Evolutionary conservation across 768 basidiomycete species (phyloP).

Genomic region (Hysterangium stoloniferum): DNA sequence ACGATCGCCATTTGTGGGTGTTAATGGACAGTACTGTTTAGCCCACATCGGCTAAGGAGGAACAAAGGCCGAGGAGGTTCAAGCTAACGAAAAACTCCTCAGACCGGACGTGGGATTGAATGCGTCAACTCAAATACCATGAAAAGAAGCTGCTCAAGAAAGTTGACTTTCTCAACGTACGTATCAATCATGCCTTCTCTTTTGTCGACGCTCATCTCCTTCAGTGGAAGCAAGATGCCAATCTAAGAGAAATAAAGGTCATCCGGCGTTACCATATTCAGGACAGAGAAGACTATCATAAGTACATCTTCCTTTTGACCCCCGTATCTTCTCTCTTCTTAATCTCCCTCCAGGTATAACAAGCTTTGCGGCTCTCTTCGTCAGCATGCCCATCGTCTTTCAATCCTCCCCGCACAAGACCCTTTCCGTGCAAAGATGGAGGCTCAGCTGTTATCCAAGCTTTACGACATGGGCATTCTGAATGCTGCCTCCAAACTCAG

Average conservation of each 20-base stretch:
- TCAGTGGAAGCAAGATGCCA: slow-evolving; percentile 96
- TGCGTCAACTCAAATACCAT: slow-evolving; percentile 93
- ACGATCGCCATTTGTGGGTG: no score
- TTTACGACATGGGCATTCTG: slow-evolving; percentile 96
- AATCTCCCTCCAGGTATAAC: slow-evolving; percentile 60
- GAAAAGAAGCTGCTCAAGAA: slow-evolving; percentile 93
- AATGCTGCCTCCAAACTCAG: slow-evolving; percentile 81
- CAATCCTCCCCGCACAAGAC: slow-evolving; percentile 82
- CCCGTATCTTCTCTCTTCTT: slow-evolving; percentile 2
- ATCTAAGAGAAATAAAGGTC: slow-evolving; percentile 83
- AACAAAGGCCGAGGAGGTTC: no score
- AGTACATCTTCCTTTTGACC: slow-evolving; percentile 35
- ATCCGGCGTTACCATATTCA: slow-evolving; percentile 96
- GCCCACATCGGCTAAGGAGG: not conserved
- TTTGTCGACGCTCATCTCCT: slow-evolving; percentile 12
- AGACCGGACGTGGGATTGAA: slow-evolving; percentile 26
- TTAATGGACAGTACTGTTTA: not conserved
- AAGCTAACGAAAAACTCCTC: no score
- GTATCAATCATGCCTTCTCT: slow-evolving; percentile 23
- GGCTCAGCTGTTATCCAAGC: slow-evolving; percentile 79
- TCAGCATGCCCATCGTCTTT: slow-evolving; percentile 77
- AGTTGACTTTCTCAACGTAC: slow-evolving; percentile 91
- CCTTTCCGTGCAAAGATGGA: slow-evolving; percentile 83
- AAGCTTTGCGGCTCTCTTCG: slow-evolving; percentile 86
- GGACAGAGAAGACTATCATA: slow-evolving; percentile 90